phyloP scores from a whole-genome alignment of 768 basidiomycete genomes.

The Exidia glandulosa region DNA sequence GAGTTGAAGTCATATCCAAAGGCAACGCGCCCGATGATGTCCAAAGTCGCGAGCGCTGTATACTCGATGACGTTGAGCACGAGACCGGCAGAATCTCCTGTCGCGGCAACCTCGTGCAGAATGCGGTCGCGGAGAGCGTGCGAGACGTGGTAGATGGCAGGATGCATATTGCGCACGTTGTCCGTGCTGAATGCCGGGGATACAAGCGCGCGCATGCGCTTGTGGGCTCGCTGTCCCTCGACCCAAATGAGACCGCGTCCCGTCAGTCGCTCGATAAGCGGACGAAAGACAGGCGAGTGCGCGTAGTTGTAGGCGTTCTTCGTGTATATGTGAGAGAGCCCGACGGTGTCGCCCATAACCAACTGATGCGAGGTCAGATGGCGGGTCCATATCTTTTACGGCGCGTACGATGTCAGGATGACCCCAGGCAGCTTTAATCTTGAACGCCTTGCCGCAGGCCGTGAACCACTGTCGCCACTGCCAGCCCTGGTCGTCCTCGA shows the following conservation, averaged over 20 bases:
- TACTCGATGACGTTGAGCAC: neutral
- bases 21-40: slow-evolving; percentile 3
- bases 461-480: slow-evolving; percentile 25
- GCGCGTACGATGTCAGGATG: slow-evolving; percentile 26
- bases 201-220: slow-evolving; percentile 3
- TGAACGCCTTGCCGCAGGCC: slow-evolving; percentile 23
- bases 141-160: slow-evolving; percentile 2
- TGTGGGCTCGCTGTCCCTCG: slow-evolving; percentile 1
- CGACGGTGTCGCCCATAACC: slow-evolving; percentile 25
- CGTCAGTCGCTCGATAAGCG: neutral
- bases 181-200: slow-evolving; percentile 1
- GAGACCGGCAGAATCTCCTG: neutral
- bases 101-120: neutral
- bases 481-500: slow-evolving; percentile 21
- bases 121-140: neutral
- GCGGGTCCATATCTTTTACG: neutral
- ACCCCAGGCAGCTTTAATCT: slow-evolving; percentile 27
- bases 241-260: slow-evolving; percentile 4
- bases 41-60: slow-evolving; percentile 2
- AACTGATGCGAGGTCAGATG: slow-evolving; percentile 14
- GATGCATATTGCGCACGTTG: slow-evolving; percentile 2
- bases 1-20: slow-evolving; percentile 4
- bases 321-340: slow-evolving; percentile 27
- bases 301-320: slow-evolving; percentile 23
- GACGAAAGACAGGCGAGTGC: slow-evolving; percentile 5